A percentile compares a stretch with the other conserved stretches of the same genome.
These are phyloP conservation scores for Xylaria acuta DNA, from an alignment of 495 filamentous ascomycete species.

Conservation along the genomic window DNA sequence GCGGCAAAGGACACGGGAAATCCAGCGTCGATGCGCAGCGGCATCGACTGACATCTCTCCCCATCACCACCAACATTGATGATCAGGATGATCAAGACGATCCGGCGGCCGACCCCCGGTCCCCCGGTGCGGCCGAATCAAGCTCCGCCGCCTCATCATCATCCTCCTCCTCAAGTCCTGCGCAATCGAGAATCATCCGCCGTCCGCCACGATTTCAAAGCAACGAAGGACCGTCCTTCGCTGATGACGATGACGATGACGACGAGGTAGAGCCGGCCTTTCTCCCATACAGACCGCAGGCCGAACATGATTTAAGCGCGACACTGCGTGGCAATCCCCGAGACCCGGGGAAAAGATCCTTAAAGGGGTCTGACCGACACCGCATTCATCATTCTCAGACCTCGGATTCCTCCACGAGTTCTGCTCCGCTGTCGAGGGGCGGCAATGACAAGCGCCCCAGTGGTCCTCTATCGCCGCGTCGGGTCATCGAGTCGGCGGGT, in stretches of 20 bases:
- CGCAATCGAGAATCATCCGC: constrained; percentile 61
- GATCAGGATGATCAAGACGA: constrained; percentile 32
- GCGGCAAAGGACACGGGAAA: constrained; percentile 32
- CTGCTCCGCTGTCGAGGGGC: constrained; percentile 40
- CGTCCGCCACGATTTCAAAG: constrained; percentile 62
- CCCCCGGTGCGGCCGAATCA: constrained; percentile 46
- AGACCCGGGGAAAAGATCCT: constrained; percentile 45
- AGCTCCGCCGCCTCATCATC: constrained; percentile 47
- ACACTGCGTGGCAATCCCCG: constrained; percentile 64
- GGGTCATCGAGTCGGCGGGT: constrained; percentile 62
- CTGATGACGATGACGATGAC: constrained; percentile 59
- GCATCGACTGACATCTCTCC: constrained; percentile 43
- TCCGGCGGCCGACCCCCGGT: constrained; percentile 35
- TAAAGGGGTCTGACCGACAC: constrained; percentile 39
- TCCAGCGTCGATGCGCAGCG: constrained; percentile 33
- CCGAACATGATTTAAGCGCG: constrained; percentile 61
- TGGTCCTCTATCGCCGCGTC: constrained; percentile 56
- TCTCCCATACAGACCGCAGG: constrained; percentile 63
- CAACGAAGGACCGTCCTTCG: constrained; percentile 40
- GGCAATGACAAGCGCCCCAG: constrained; percentile 26
- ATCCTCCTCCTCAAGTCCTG: constrained; percentile 50
- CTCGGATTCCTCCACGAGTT: constrained; percentile 68
- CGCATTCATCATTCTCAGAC: constrained; percentile 53
- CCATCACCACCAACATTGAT: constrained; percentile 36
- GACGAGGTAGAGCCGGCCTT: constrained; percentile 74